phyloP scores from a whole-genome alignment of 305 asterid species.

The Coffea humblotiana region DNA sequence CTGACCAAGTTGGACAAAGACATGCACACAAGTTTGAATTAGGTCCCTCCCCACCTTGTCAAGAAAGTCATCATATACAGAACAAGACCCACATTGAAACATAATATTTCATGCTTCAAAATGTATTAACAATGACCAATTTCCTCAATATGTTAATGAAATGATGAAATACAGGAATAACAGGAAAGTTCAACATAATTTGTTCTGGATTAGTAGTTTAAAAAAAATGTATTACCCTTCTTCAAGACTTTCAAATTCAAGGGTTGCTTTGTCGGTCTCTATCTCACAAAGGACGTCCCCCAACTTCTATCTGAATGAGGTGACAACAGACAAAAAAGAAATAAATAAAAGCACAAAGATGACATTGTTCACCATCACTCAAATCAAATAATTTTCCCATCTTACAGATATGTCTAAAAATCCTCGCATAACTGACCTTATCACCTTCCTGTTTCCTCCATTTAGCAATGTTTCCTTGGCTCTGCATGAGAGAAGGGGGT shows the following conservation, averaged over 20 bases:
- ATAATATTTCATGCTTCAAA: not conserved
- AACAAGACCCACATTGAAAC: not conserved
- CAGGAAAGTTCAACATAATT: constrained; percentile 7
- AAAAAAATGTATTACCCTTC: constrained; percentile 69
- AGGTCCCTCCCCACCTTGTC: not conserved
- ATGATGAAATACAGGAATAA: not conserved
- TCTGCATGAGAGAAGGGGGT: constrained; percentile 38
- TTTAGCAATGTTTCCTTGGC: constrained; percentile 83
- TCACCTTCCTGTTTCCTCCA: constrained; percentile 97
- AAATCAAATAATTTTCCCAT: constrained; percentile 8
- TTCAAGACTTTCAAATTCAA: constrained; percentile 95
- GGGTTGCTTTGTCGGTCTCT: constrained; percentile 97
- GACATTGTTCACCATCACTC: constrained; percentile 29
- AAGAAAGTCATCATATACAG: constrained; percentile 2
- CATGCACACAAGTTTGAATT: not conserved
- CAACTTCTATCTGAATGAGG: constrained; percentile 83
- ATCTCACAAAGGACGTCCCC: constrained; percentile 93
- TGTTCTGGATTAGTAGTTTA: constrained; percentile 10
- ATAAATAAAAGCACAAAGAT: constrained; percentile 1
- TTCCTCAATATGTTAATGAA: not conserved
- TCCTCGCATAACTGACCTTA: constrained; percentile 54
- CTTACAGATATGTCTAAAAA: constrained; percentile 22
- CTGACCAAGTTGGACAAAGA: not conserved
- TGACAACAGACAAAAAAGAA: constrained; percentile 11
- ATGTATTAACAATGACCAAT: not conserved